Base-by-base conservation (phyloP, 441 rosid species). In the Adansonia madagascariensis region DNA sequence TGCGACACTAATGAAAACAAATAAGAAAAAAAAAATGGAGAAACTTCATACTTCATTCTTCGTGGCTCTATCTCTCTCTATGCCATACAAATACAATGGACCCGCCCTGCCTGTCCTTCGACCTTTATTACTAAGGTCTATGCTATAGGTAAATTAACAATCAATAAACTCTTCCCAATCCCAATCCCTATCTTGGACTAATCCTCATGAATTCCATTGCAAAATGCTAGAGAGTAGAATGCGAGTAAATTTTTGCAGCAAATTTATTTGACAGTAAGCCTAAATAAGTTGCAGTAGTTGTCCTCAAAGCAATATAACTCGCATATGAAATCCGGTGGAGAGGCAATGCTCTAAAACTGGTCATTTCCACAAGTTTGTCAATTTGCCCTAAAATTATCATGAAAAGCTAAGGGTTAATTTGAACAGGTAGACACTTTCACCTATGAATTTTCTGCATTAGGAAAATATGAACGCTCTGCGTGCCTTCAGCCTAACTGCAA, bases 141-240 rank as follows among this genome's bases (percentile, higher is more conserved):
- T 3, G 39, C 39, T 35, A 35, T 35, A 35, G 39, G 39, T 35
- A 35, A 35, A 35, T 35, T 35, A 35, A 35, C 4, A 35, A 35
- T 35, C 39, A 35, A 35, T 35, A 35, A 35, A 35, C 39, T 35
- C 39, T 35, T 35, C 39, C 39, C 83, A 53, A 84, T 35, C 39
- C 39, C 83, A 53, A 84, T 84, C 18, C 81, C 86, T 6, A 88
- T 84, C 79, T 84, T 91, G 41, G 89, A 88, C 78, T 92, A 92
- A 43, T 35, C 86, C 91, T 27, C 49, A 83, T 22, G 78, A 71
- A 0, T 63, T 84, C 90, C 83, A 86, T 18, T 50, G 15, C 17
- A 35, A 11, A 27, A 35, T 9, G n/a, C 11, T 3, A 35, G 39
- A 3, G 39, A 35, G 39, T 6, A 55, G 22, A n/a, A n/a, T 55